Evolutionary conservation across 2,329 filamentous ascomycete species (phyloP), one percentile per base, ranked within the genome.

Genomic region (Trichoderma hamatum): DNA sequence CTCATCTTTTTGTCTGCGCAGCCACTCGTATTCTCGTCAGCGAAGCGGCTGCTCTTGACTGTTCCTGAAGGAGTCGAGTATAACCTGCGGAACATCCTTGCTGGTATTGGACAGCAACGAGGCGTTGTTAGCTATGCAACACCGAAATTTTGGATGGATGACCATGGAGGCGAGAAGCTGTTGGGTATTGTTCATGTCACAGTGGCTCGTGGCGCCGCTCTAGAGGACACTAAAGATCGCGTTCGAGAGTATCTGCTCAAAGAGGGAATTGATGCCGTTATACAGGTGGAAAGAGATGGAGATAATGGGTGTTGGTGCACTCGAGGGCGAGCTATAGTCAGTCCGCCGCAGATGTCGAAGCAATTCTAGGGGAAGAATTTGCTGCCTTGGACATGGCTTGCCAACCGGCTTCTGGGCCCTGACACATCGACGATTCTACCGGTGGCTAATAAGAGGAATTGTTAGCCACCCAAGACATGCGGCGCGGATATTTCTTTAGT

Each of bases 1-100:
- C 85, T 99, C 58, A 99, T 99, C 73, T 94, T 97, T 78, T 86
- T 91, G n/a, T 97, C 94, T 10, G 93, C 96, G 0, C 88, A 95
- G 34, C 96, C 96, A 0, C 86, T 99, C 0, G 94, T 99, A 26
- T 89, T 89, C 71, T 93, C 92, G 19, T 94, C 92, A 1, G 96
- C 94, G 1, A 91, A 90, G 74, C 90, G 92, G 24, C 83, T 99
- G 3, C 84, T 99, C 26, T 86, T 99, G 3, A 93, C 93, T 21
- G 86, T 98, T 2, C 93, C 96, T 0, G 92, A 92, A 52, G 90
- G 93, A 71, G 87, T 91, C 13, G 96, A 99, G 77, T 98, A 97
- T 78, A 90, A 88, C 70, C 86, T 98, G 68, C 92, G 96, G 69
- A 94, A 96, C 76, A 92, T 91, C 0, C 84, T 99, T 11, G 91